These are phyloP conservation scores for Neofusicoccum ribis DNA, from an alignment of 2,329 filamentous ascomycete genomes.

Conservation along the genomic window DNA sequence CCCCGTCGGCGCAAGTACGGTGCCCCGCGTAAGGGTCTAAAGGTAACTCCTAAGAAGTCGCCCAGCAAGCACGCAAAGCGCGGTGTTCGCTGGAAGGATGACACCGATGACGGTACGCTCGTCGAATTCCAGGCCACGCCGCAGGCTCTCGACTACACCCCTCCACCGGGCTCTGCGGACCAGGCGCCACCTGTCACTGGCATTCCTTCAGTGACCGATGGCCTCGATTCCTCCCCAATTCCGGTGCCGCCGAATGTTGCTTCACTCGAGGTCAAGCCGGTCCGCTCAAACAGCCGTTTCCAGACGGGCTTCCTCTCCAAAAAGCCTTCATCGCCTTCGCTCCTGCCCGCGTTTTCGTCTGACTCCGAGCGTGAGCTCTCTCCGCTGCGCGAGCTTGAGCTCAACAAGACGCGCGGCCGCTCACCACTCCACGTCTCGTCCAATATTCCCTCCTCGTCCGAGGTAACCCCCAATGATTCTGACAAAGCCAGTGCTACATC, in stretches of 20 bases:
- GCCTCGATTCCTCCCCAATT: conserved; percentile 55
- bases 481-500: conserved; percentile 34
- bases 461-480: conserved; percentile 31
- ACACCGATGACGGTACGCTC: conserved; percentile 80
- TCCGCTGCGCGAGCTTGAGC: conserved; percentile 48
- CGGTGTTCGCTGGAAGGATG: conserved; percentile 88
- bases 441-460: conserved; percentile 25
- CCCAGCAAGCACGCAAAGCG: conserved; percentile 63
- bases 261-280: conserved; percentile 59
- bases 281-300: conserved; percentile 66
- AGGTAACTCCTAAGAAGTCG: conserved; percentile 70
- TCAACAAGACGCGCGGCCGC: conserved; percentile 42
- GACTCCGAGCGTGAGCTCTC: conserved; percentile 50
- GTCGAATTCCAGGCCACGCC: conserved; percentile 93
- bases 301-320: conserved; percentile 84
- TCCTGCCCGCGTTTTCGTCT: conserved; percentile 60
- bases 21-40: conserved; percentile 66
- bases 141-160: conserved; percentile 63
- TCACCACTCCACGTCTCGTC: conserved; percentile 57
- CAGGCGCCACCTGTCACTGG: conserved; percentile 46
- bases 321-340: conserved; percentile 59
- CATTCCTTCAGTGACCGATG: background rate
- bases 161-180: conserved; percentile 55
- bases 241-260: conserved; percentile 55
- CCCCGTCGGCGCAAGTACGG: conserved; percentile 74